phyloP scores from a whole-genome alignment of 163 green algal genomes.

The Volvox carteri region DNA sequence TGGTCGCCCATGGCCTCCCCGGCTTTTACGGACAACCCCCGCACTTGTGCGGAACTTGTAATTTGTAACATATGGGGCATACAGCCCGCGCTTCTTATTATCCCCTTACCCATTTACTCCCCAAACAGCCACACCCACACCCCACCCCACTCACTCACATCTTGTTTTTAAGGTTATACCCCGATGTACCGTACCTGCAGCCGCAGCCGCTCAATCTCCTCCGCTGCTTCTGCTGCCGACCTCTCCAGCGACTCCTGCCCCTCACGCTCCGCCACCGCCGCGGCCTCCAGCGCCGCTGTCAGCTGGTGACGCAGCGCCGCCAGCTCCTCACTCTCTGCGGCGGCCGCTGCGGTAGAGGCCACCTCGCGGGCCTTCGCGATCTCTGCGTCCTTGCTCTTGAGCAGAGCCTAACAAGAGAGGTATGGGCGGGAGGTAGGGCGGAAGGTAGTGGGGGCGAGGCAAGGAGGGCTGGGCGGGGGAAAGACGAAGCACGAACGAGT shows the following conservation, averaged over 20 bases:
- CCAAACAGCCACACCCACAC: no score
- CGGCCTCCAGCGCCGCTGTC: slow-evolving; percentile 47
- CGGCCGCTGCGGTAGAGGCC: slow-evolving; percentile 29
- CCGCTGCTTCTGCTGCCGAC: slow-evolving; percentile 19
- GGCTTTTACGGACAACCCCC: no score
- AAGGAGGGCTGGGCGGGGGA: neutral
- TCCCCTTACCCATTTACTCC: no score
- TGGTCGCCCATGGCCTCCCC: no score
- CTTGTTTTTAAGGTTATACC: no score
- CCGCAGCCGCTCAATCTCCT: slow-evolving; percentile 40
- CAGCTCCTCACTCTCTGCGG: slow-evolving; percentile 51
- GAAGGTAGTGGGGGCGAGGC: neutral
- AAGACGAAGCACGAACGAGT: no score
- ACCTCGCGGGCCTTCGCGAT: slow-evolving; percentile 50
- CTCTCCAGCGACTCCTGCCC: slow-evolving; percentile 26
- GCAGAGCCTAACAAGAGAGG: slow-evolving; percentile 56
- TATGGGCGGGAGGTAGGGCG: neutral
- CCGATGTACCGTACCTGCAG: no score
- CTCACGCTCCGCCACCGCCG: slow-evolving; percentile 22
- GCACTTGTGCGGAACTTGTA: no score
- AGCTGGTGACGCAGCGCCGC: slow-evolving; percentile 53
- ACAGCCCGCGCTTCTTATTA: no score
- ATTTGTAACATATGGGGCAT: no score
- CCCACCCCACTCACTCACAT: no score
- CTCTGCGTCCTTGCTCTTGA: slow-evolving; percentile 70